Evolutionary conservation across 2,329 filamentous ascomycete genomes (phyloP).

Genomic region (Xylaria sp.): DNA sequence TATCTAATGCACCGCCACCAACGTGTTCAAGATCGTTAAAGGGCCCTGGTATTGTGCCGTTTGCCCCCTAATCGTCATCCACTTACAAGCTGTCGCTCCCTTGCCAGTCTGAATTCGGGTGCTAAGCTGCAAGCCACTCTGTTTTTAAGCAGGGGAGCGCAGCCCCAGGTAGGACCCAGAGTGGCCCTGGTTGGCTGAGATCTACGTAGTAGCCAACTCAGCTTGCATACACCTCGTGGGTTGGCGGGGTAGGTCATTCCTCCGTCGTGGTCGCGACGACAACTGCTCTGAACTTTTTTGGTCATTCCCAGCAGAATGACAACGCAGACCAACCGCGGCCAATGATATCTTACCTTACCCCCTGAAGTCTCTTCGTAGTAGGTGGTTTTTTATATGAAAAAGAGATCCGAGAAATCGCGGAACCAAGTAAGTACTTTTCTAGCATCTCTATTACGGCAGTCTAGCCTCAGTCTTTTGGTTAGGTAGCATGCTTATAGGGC

Average conservation of each 20-base stretch:
- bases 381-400: conserved; percentile 20
- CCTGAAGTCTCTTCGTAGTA: conserved; percentile 15
- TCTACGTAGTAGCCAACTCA: neutral
- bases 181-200: conserved; percentile 10
- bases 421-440: conserved; percentile 14
- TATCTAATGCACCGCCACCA: no score
- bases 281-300: neutral
- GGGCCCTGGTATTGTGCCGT: no score
- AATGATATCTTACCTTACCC: neutral
- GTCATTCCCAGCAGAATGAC: neutral
- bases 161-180: conserved; percentile 1
- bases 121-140: conserved; percentile 1
- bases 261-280: conserved; percentile 18
- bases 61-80: no score
- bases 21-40: no score
- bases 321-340: neutral
- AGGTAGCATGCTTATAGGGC: neutral
- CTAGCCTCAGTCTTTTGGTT: neutral
- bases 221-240: conserved; percentile 1
- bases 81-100: no score
- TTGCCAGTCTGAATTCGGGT: no score
- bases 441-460: neutral
- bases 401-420: neutral
- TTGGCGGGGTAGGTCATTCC: conserved; percentile 22
- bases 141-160: conserved; percentile 13